Base-by-base conservation (phyloP, 306 rosid genomes). In the Albizia julibrissin region DNA sequence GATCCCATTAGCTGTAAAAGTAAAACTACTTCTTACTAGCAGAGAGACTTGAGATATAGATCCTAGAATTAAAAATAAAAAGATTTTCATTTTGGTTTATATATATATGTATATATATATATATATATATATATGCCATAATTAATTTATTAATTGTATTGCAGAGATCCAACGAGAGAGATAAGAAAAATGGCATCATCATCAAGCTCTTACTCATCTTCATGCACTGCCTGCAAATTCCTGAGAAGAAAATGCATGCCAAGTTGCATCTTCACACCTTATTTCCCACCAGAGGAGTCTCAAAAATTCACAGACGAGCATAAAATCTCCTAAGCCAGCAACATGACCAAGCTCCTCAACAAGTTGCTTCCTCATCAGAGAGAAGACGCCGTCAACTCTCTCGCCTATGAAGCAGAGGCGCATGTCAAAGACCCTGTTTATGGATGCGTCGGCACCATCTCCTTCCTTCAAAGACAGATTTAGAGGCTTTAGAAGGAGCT, bases 281-380 rank as follows among this genome's bases (percentile, higher is more conserved):
- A 93, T 79, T 95, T 95, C 78, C 99, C 99, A 29, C 99, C 99
- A 1, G 99, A 95, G 84, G 99, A 95, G 86, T 97, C 99, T 22
- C 98, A 95, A 44, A 95, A 95, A 50, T 95, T 95, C 27, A 89
- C 97, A 47, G 92, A 95, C 78, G 99, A 93, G 2, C 99, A 95
- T 96, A 95, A 92, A 72, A 95, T 95, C 34, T 95, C 93, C 34
- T 98, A 98, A 1, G 99, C 99, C 1, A 95, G 99, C 90, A 95
- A 95, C 62, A 97, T 95, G 13, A 95, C 97, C 0, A 95, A 95
- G 91, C 97, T 95, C 43, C 99, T 95, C 2, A 95, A 95, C 69
- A 98, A 95, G 22, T 93, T 93, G 26, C 94, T 92, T 15, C 96
- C 98, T 6, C 97, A 92, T 80, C 99, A 95, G 82, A 88, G 99